These are phyloP conservation scores for Acacia concinna DNA, from an alignment of 331 rosid species.

Conservation along the genomic window DNA sequence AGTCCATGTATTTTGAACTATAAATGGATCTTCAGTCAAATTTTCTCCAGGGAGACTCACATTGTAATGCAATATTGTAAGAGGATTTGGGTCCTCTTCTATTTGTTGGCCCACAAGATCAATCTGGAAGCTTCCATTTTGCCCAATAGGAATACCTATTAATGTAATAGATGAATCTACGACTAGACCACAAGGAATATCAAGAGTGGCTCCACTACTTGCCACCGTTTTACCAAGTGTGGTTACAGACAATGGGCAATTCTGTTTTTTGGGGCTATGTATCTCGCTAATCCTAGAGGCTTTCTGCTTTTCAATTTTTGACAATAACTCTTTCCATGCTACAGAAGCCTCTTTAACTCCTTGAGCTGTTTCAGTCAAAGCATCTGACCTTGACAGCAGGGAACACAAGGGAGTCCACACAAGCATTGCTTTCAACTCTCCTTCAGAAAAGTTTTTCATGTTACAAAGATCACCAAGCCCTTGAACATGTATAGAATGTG, in stretches of 20 bases:
- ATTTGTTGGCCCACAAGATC: constrained; percentile 62
- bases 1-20: constrained; percentile 84
- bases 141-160: constrained; percentile 79
- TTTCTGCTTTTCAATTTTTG: constrained; percentile 45
- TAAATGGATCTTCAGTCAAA: constrained; percentile 74
- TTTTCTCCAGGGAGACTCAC: constrained; percentile 78
- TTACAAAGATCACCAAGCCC: constrained; percentile 65
- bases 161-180: constrained; percentile 82
- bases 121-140: constrained; percentile 64
- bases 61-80: constrained; percentile 70
- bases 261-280: constrained; percentile 39
- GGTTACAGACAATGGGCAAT: constrained; percentile 67
- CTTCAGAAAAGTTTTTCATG: constrained; percentile 42
- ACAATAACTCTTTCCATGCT: constrained; percentile 74
- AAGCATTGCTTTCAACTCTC: constrained; percentile 57
- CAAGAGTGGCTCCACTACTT: constrained; percentile 51
- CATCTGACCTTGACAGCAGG: constrained; percentile 74
- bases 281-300: constrained; percentile 43
- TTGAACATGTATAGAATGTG: constrained; percentile 51
- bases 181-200: constrained; percentile 82
- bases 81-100: constrained; percentile 55
- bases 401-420: constrained; percentile 62
- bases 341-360: constrained; percentile 90
- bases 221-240: constrained; percentile 33
- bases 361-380: constrained; percentile 75